Evolutionary conservation across 202 grass and related monocot species (phyloP).

Genomic region (Elaeis oleifera): DNA sequence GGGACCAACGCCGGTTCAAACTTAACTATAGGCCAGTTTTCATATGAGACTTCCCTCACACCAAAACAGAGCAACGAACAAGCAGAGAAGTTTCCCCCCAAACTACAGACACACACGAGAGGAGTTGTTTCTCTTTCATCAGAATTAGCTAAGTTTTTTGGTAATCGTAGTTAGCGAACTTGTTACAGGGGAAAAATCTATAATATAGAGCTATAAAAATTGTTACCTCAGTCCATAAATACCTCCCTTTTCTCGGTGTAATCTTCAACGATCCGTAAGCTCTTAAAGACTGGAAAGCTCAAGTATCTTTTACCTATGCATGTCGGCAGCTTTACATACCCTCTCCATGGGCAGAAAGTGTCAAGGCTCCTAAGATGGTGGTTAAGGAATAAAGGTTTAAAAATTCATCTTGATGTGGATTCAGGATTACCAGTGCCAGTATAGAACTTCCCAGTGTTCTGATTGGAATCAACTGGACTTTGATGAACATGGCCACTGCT

Average conservation of each 20-base stretch:
- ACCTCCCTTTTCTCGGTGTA: not conserved
- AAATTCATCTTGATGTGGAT: slow-evolving; percentile 8
- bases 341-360: not conserved
- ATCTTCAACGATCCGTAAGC: not conserved
- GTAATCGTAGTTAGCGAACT: not conserved
- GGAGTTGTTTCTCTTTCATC: not conserved
- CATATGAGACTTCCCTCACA: too few species aligned
- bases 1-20: too few species aligned
- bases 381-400: slow-evolving; percentile 3
- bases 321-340: slow-evolving; percentile 6
- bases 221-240: not conserved
- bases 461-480: not conserved
- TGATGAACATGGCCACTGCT: not conserved
- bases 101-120: not conserved
- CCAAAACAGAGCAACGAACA: too few species aligned
- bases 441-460: slow-evolving; percentile 1
- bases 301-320: too few species aligned
- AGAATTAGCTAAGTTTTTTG: not conserved
- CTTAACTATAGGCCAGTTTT: too few species aligned
- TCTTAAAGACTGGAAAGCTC: not conserved
- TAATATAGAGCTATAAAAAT: slow-evolving; percentile 1
- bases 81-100: too few species aligned
- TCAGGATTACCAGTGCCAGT: not conserved
- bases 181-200: not conserved
- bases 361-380: not conserved